Base-by-base conservation (phyloP, 1,139 yeast species). In the Saccharomyces hybrid region DNA sequence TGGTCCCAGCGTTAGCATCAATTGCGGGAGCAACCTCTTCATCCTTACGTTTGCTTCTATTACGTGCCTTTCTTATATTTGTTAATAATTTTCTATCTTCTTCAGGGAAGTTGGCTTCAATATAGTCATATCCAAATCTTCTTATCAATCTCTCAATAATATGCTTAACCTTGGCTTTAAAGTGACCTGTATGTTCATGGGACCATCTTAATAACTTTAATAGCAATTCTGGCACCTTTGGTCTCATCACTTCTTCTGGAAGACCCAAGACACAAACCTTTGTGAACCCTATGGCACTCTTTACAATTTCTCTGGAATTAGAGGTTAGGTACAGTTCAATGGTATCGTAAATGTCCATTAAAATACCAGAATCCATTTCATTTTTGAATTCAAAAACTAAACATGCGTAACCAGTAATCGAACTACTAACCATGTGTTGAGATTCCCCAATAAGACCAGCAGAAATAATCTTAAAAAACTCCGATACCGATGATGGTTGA, bases 371-470 rank as follows among this genome's bases (percentile, higher is more conserved):
- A 19, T 82, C 78, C 61, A 86, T 73, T 49, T 76, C 74, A 55
- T 80, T 80, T 64, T 86, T 86, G 75, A 89, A 95, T 71, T 93
- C 98, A 70, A 83, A 93, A 48, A 93, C 79, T 53, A 91, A 76
- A 67, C 97, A 84, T 47, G 96, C 84, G 54, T 93, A 77, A 0
- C 97, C 96, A 7, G 97, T 89, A 61, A 95, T 84, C 14, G 98
- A 86, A 16, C 98, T 97, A 65, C 97, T 88, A 50, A 93, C 87
- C 97, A 91, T 91, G 71, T 91, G 96, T 32, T 95, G 93, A 46
- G 95, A 81, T 62, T 86, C 85, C 53, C 97, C 97, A 41, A 95
- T 97, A 62, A 95, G 78, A 73, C 99, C 99, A 48, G 97, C 99
- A 71, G 95, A 83, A 26, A 93, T 86, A 87, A 93, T 89, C 34